Conservation (phyloP, 192 early-diverging fungal genomes). For the Chytriomyces confervae region DNA sequence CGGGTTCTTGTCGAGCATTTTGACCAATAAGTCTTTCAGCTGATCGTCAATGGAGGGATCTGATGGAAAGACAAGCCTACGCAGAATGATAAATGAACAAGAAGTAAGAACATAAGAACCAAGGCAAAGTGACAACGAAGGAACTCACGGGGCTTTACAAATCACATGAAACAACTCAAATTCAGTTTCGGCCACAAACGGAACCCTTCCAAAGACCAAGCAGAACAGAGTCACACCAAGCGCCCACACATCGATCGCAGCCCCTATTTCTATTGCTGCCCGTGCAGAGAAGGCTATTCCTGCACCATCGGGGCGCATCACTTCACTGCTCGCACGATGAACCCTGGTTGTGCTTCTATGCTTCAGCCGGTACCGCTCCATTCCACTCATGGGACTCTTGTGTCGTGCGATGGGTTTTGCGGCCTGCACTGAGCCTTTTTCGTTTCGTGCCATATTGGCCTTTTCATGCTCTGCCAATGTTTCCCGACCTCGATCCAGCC, state of each 20-base stretch:
- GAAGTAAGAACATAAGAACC: constrained; percentile 18
- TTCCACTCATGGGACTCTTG: constrained; percentile 21
- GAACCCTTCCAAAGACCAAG: constrained; percentile 87
- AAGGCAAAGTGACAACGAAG: constrained; percentile 29
- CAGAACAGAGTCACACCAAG: constrained; percentile 96
- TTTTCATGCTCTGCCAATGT: too few relatives aligned
- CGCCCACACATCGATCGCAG: constrained; percentile 97
- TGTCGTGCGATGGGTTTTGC: not conserved
- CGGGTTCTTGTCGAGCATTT: constrained; percentile 89
- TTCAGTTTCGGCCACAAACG: constrained; percentile 93
- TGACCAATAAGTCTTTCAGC: constrained; percentile 74
- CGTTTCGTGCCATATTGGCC: not conserved
- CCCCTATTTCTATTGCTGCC: constrained; percentile 49
- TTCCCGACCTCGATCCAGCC: not conserved
- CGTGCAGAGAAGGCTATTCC: not conserved
- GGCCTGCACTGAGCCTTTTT: not conserved
- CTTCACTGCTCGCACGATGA: not conserved
- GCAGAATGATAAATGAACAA: not conserved
- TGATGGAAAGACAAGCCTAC: constrained; percentile 53
- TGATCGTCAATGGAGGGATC: constrained; percentile 57
- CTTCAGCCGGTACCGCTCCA: constrained; percentile 30
- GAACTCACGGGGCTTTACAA: constrained; percentile 70
- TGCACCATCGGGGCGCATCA: not conserved
- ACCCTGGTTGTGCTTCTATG: not conserved
- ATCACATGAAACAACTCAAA: constrained; percentile 96